phyloP scores from a whole-genome alignment of 495 filamentous ascomycete species.

The Elaphomyces granulatus region DNA sequence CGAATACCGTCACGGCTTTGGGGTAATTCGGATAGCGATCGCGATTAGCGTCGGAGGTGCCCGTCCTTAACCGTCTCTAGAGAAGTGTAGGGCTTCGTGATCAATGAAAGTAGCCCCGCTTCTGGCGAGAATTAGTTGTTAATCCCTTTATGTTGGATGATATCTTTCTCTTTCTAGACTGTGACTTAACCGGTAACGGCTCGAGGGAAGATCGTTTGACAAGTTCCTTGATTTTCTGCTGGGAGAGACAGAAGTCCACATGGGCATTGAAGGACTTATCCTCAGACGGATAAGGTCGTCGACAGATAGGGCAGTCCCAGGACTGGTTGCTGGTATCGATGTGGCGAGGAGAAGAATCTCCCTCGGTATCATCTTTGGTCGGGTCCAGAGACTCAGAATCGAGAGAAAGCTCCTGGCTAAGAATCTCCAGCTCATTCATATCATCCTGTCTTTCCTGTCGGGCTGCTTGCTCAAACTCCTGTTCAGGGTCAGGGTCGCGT shows the following conservation, averaged over 20 bases:
- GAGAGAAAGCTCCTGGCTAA: slow-evolving; percentile 42
- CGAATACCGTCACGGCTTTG: too few relatives aligned
- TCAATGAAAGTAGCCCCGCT: slow-evolving; percentile 27
- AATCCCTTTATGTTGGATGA: slow-evolving; percentile 5
- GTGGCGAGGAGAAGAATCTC: slow-evolving; percentile 3
- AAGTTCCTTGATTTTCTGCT: slow-evolving; percentile 69
- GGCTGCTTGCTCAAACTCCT: slow-evolving; percentile 51
- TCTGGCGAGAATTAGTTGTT: slow-evolving; percentile 22
- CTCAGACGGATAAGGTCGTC: slow-evolving; percentile 53
- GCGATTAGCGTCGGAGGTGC: too few relatives aligned
- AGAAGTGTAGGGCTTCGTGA: too few relatives aligned
- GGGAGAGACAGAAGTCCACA: slow-evolving; percentile 83
- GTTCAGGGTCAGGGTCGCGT: slow-evolving; percentile 56
- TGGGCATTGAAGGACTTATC: slow-evolving; percentile 81
- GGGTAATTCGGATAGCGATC: too few relatives aligned
- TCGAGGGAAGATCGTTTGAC: slow-evolving; percentile 33
- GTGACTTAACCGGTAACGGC: not conserved
- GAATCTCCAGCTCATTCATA: slow-evolving; percentile 44
- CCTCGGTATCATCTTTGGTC: not conserved
- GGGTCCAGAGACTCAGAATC: not conserved
- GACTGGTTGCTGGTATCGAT: slow-evolving; percentile 4
- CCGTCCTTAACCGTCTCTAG: too few relatives aligned
- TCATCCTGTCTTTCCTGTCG: slow-evolving; percentile 51
- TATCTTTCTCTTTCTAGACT: slow-evolving; percentile 20
- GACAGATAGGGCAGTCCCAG: slow-evolving; percentile 86